Conservation (phyloP, 495 filamentous ascomycete species). For the Penicillium arizonense region DNA sequence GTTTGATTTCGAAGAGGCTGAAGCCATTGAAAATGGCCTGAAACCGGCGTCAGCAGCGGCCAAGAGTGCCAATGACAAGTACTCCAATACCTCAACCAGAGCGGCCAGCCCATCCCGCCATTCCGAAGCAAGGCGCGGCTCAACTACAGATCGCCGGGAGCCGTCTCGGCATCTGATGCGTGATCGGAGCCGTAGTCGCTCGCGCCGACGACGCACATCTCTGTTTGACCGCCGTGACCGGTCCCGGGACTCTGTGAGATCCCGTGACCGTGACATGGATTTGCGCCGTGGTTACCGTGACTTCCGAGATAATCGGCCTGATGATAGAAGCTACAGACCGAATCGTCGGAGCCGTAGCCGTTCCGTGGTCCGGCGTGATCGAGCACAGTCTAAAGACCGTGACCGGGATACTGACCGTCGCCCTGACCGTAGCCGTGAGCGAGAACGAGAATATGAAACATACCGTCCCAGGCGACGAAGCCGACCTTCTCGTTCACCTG, state of each 20-base stretch:
- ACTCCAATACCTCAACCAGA: slow-evolving; percentile 28
- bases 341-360: slow-evolving; percentile 39
- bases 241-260: slow-evolving; percentile 36
- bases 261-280: slow-evolving; percentile 37
- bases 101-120: slow-evolving; percentile 29
- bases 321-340: slow-evolving; percentile 38
- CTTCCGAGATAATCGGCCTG: slow-evolving; percentile 31
- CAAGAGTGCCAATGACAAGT: slow-evolving; percentile 29
- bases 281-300: slow-evolving; percentile 35
- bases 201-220: slow-evolving; percentile 29
- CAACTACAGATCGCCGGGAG: slow-evolving; percentile 29
- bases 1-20: slow-evolving; percentile 54
- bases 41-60: slow-evolving; percentile 26
- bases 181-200: slow-evolving; percentile 35
- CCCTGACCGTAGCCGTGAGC: slow-evolving; percentile 27
- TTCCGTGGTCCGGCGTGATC: slow-evolving; percentile 28
- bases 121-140: slow-evolving; percentile 24
- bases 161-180: slow-evolving; percentile 24
- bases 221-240: slow-evolving; percentile 34
- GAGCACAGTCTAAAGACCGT: slow-evolving; percentile 29
- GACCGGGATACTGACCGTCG: slow-evolving; percentile 28
- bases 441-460: slow-evolving; percentile 27
- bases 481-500: slow-evolving; percentile 23
- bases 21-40: slow-evolving; percentile 47
- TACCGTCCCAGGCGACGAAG: slow-evolving; percentile 22